Conservation (phyloP, 129 eudicot species). For the Erigeron canadensis region DNA sequence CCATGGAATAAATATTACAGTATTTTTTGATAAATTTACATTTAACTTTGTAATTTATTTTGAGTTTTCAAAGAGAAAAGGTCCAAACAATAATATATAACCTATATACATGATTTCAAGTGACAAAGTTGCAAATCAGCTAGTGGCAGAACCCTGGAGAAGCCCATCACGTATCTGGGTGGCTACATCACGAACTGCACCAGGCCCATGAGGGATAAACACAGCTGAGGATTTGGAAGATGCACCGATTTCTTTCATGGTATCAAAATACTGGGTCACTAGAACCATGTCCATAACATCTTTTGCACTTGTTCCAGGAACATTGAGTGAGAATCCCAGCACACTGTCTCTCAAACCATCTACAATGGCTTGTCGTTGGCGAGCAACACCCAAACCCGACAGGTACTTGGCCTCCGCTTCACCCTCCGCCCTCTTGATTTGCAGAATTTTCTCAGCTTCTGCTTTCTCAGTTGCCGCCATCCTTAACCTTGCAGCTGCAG, state of each 20-base stretch:
- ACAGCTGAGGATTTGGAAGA: constrained; percentile 75
- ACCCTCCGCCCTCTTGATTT: constrained; percentile 83
- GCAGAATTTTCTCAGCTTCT: constrained; percentile 80
- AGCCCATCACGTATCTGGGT: constrained; percentile 83
- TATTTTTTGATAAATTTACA: no score
- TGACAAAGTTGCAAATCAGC: constrained; percentile 1
- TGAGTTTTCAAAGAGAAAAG: no score
- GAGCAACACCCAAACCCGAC: constrained; percentile 81
- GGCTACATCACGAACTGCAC: constrained; percentile 88
- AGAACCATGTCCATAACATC: constrained; percentile 95
- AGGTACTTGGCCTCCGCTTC: constrained; percentile 81
- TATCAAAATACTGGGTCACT: constrained; percentile 82
- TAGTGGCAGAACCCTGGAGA: constrained; percentile 49
- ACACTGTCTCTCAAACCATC: constrained; percentile 90
- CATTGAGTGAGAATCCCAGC: constrained; percentile 68
- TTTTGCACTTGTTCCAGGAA: constrained; percentile 80
- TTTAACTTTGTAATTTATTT: no score
- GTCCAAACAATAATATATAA: no score
- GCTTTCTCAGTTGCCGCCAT: constrained; percentile 85
- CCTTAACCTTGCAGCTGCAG: constrained; percentile 77
- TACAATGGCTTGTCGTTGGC: constrained; percentile 86
- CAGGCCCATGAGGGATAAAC: constrained; percentile 90
- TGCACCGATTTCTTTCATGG: constrained; percentile 88
- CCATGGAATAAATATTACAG: no score
- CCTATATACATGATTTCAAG: no score